Base-by-base conservation (phyloP, 1,284 basidiomycete species). In the Trametes hirsuta region DNA sequence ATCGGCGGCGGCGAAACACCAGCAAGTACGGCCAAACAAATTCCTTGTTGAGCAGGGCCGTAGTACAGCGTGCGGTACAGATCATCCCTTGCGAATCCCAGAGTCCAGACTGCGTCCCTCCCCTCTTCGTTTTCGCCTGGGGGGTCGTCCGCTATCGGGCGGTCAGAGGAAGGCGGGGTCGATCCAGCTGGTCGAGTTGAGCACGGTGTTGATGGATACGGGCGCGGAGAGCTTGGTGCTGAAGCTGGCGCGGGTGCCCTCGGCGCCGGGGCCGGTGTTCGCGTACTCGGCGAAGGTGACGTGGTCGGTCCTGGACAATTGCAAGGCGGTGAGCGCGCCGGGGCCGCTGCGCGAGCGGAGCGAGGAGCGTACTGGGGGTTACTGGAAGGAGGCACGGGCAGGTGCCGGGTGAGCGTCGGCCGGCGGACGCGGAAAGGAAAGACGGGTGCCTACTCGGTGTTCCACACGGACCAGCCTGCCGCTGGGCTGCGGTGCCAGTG, bases 241-340 rank as follows among this genome's bases (percentile, higher is more conserved):
- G 63, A 70, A 70, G 61, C 53, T 69, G 21, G 69, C 69, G 48
- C 69, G 66, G 36, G 62, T 45, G 44, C 69, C 68, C 18, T 55
- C 34, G 25, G 69, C 63, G 46, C 69, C 68, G 6, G 62, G 48
- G 6, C 69, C 69, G 22, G 64, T 65, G 59, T 70, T 69, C 18
- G 56, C 65, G 57, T 63, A 69, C 58, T 70, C 68, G 11, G 69
- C 69, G 58, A 68, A 69, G 10, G 68, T 69, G 44, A 69, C 69
- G 51, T 70, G 63, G 60, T 69, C 68, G 18, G 69, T 70, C 54
- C 68, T 70, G 49, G 2, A 14, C 9, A 21, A 18, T 21, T 12
- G 18, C 14, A 22, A 14, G 45, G n/a, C 10, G 9, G 39, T 39
- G 21, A 34, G 47, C 36, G 14, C 47, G 18, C 18, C 18, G 15